Percentiles rank a stretch among this genome's conserved stretches.
phyloP scores from a whole-genome alignment of 257 asterid species.

The Avicennia marina region DNA sequence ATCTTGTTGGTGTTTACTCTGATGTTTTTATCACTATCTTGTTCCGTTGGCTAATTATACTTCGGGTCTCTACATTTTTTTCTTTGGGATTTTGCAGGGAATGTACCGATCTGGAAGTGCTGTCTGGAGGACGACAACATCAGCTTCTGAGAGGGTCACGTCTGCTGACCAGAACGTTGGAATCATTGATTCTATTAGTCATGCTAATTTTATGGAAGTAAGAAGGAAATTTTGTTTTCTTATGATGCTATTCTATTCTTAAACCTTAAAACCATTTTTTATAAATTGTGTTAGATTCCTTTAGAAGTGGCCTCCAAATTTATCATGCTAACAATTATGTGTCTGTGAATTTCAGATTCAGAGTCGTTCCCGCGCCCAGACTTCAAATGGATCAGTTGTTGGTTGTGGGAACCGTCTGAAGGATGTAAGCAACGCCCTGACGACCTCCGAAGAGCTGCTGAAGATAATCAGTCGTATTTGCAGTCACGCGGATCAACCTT shows the following conservation, averaged over 20 bases:
- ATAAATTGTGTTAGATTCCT: not conserved
- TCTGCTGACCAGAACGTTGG: constrained; percentile 40
- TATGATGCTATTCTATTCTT: not conserved
- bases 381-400: constrained; percentile 51
- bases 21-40: no score
- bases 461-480: constrained; percentile 72
- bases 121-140: constrained; percentile 51
- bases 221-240: not conserved
- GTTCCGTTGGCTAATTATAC: no score
- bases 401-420: constrained; percentile 50
- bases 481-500: constrained; percentile 62
- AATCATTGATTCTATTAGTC: constrained; percentile 52
- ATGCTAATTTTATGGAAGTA: constrained; percentile 78
- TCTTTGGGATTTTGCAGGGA: no score
- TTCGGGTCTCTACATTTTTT: no score
- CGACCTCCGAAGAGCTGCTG: constrained; percentile 80
- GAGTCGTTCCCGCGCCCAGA: constrained; percentile 57
- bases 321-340: not conserved
- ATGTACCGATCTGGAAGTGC: no score
- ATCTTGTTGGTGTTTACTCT: no score
- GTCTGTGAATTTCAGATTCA: constrained; percentile 43
- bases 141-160: constrained; percentile 40
- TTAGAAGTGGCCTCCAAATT: not conserved
- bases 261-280: not conserved
- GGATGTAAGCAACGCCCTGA: constrained; percentile 69